Conservation (phyloP, 306 rosid species). For the Pterocarpus macrocarpus region DNA sequence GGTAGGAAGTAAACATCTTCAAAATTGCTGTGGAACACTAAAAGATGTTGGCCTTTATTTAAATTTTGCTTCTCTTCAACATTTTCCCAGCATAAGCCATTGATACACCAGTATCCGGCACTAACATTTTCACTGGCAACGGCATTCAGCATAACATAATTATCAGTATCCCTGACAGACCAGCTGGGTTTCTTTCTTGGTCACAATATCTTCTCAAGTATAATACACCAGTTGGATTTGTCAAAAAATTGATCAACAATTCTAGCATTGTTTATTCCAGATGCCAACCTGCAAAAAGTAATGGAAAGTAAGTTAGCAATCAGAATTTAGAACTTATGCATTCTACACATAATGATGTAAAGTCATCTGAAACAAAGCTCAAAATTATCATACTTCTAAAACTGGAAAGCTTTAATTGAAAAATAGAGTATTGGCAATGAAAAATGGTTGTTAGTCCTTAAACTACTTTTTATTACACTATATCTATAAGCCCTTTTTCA, state of each 20-base stretch:
- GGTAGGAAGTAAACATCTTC: neutral
- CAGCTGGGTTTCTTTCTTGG: conserved; percentile 38
- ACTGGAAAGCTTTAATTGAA: too few species aligned
- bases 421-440: neutral
- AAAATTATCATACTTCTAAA: neutral
- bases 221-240: conserved; percentile 94
- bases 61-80: neutral
- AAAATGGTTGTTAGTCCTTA: neutral
- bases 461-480: too few species aligned
- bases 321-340: neutral
- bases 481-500: neutral
- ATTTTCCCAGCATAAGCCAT: neutral
- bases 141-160: neutral
- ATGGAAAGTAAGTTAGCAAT: conserved; percentile 24
- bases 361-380: neutral
- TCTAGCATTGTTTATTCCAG: conserved; percentile 72
- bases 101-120: too few species aligned
- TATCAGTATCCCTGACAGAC: neutral
- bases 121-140: neutral
- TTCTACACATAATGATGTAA: neutral
- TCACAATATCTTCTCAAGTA: conserved; percentile 78
- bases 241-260: conserved; percentile 84
- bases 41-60: neutral
- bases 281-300: conserved; percentile 67
- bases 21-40: neutral